Evolutionary conservation across 2,329 filamentous ascomycete genomes (phyloP).

Genomic region (Periglandula ipomoeae): DNA sequence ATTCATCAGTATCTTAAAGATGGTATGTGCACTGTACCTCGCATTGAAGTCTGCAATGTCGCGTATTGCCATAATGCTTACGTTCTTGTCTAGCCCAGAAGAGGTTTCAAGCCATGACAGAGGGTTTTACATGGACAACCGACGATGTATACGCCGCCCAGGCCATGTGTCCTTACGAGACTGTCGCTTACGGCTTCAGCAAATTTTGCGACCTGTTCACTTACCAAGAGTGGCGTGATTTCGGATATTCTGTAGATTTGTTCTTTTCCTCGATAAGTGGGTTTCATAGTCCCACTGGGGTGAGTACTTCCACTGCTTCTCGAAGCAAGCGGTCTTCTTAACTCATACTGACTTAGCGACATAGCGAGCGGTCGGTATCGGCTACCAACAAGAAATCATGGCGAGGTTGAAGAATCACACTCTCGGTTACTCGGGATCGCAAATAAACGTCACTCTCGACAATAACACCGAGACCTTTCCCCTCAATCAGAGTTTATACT

Average conservation of each 20-base stretch:
- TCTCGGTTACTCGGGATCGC: conserved; percentile 45
- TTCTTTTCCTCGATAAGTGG: conserved; percentile 51
- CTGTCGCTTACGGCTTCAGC: conserved; percentile 66
- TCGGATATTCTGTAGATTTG: conserved; percentile 63
- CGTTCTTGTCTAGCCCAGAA: conserved; percentile 38
- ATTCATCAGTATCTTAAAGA: conserved; percentile 54
- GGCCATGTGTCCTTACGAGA: conserved; percentile 68
- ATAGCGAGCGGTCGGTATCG: conserved; percentile 62
- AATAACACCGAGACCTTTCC: conserved; percentile 61
- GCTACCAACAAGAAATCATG: conserved; percentile 63
- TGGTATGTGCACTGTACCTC: conserved; percentile 23
- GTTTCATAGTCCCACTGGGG: conserved; percentile 55
- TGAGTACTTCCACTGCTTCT: conserved; percentile 20
- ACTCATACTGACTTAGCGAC: not conserved
- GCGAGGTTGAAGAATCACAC: conserved; percentile 62
- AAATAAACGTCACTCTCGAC: conserved; percentile 63
- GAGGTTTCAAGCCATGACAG: conserved; percentile 46
- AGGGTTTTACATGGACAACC: conserved; percentile 54
- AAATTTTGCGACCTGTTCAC: conserved; percentile 67
- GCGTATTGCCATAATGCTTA: not conserved
- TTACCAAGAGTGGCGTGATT: conserved; percentile 64
- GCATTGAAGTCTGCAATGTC: not conserved
- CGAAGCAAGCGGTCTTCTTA: not conserved
- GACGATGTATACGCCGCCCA: conserved; percentile 59
- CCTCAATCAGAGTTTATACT: conserved; percentile 61